phyloP scores from a whole-genome alignment of 1,139 yeast species.

The Meyerozyma sp. region DNA sequence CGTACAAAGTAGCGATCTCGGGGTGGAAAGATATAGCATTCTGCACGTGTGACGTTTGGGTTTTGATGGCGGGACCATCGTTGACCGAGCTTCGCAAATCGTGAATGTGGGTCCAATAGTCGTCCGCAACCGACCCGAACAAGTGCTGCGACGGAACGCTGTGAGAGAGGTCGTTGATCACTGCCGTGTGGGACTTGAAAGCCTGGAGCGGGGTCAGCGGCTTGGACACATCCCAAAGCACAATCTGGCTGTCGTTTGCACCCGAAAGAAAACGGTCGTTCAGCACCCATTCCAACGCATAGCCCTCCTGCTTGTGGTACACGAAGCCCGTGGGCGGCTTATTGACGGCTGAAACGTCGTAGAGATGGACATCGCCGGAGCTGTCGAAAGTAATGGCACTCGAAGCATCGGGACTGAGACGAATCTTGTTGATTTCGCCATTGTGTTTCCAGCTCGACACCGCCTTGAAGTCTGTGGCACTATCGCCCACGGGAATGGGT shows the following conservation, averaged over 20 bases:
- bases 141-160: slow-evolving; percentile 39
- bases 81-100: slow-evolving; percentile 46
- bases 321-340: slow-evolving; percentile 34
- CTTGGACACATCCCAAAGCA: slow-evolving; percentile 59
- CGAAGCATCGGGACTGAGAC: slow-evolving; percentile 30
- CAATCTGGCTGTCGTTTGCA: slow-evolving; percentile 61
- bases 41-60: slow-evolving; percentile 41
- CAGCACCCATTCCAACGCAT: slow-evolving; percentile 61
- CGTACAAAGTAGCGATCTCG: slow-evolving; percentile 36
- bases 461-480: slow-evolving; percentile 22
- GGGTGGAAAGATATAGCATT: slow-evolving; percentile 49
- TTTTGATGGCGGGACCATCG: slow-evolving; percentile 37
- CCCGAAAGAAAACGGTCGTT: slow-evolving; percentile 54
- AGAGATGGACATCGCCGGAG: slow-evolving; percentile 44
- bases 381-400: slow-evolving; percentile 47
- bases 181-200: slow-evolving; percentile 44
- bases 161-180: slow-evolving; percentile 56
- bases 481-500: slow-evolving; percentile 17
- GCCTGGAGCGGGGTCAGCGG: slow-evolving; percentile 39
- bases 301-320: slow-evolving; percentile 64
- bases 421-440: slow-evolving; percentile 48
- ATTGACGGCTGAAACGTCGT: slow-evolving; percentile 21
- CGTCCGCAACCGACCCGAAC: slow-evolving; percentile 74
- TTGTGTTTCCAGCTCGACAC: slow-evolving; percentile 47
- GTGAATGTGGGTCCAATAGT: slow-evolving; percentile 57